Evolutionary conservation across 129 eudicot species (phyloP).

Genomic region (Silybum marianum): DNA sequence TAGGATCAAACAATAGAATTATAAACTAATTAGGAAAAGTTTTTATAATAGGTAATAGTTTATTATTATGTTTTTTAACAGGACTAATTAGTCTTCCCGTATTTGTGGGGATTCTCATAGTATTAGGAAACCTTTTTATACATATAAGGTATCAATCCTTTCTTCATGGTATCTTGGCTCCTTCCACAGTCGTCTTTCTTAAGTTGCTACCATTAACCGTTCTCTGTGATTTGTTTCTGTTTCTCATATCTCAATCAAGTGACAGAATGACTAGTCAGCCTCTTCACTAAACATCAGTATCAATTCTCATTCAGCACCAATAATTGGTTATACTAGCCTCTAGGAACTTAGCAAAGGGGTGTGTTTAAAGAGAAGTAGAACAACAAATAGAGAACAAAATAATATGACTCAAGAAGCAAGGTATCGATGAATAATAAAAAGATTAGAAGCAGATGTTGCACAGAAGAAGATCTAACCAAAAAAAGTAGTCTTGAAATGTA

Average conservation of each 20-base stretch:
- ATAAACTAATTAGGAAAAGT: neutral
- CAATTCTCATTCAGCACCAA: neutral
- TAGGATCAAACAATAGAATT: neutral
- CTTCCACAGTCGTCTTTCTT: neutral
- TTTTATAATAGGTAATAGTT: neutral
- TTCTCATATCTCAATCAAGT: neutral
- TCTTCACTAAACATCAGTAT: neutral
- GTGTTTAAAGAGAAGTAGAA: neutral
- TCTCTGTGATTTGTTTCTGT: neutral
- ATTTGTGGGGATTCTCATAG: neutral
- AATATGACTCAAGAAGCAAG: neutral
- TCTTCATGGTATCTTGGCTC: neutral
- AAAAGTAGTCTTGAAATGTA: neutral
- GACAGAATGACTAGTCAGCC: neutral
- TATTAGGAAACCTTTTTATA: neutral
- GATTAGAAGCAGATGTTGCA: neutral
- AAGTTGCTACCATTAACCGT: neutral
- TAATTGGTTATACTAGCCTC: neutral
- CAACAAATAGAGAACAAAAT: neutral
- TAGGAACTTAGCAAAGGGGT: neutral
- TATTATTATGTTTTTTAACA: neutral
- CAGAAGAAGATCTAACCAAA: neutral
- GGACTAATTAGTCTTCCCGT: neutral
- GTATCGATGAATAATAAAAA: neutral
- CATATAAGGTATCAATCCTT: neutral